A percentile compares a stretch with the other conserved stretches of the same genome.
Conservation (phyloP, 108 stramenopile genomes). For the Mediolabrus comicus region DNA sequence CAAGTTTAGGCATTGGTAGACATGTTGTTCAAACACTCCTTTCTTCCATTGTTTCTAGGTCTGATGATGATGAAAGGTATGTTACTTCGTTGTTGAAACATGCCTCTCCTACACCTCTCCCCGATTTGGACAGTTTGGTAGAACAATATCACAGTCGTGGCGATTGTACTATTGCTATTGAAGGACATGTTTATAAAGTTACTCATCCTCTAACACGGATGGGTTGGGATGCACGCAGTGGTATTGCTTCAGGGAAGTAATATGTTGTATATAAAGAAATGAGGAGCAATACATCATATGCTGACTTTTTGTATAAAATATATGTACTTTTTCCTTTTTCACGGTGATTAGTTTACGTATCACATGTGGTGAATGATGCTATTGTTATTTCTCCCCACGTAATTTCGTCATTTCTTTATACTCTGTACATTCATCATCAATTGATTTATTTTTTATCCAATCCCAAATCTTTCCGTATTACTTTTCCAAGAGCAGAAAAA, state of each 20-base stretch:
- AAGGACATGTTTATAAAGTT: constrained; percentile 56
- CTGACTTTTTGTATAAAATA: no score
- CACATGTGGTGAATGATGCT: no score
- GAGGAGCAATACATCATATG: no score
- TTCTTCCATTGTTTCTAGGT: constrained; percentile 15
- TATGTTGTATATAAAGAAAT: not conserved
- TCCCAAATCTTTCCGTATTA: constrained; percentile 69
- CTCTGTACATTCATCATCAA: no score
- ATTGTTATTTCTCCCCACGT: constrained; percentile 6
- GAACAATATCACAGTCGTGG: constrained; percentile 47
- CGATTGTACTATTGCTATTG: constrained; percentile 51
- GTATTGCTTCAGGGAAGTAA: constrained; percentile 14
- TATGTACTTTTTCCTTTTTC: no score
- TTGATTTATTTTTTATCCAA: constrained; percentile 7
- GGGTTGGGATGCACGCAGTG: constrained; percentile 51
- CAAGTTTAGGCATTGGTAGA: constrained; percentile 72
- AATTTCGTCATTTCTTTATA: no score
- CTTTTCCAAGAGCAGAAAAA: constrained; percentile 72
- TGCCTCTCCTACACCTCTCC: constrained; percentile 49
- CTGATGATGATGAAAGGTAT: not conserved
- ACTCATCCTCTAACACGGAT: constrained; percentile 74
- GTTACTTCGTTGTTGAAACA: not conserved
- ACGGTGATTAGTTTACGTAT: no score
- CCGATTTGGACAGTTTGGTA: constrained; percentile 48
- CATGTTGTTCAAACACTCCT: constrained; percentile 54